Evolutionary conservation across 129 eudicot genomes (phyloP).

Genomic region (Flaveria sonorensis): DNA sequence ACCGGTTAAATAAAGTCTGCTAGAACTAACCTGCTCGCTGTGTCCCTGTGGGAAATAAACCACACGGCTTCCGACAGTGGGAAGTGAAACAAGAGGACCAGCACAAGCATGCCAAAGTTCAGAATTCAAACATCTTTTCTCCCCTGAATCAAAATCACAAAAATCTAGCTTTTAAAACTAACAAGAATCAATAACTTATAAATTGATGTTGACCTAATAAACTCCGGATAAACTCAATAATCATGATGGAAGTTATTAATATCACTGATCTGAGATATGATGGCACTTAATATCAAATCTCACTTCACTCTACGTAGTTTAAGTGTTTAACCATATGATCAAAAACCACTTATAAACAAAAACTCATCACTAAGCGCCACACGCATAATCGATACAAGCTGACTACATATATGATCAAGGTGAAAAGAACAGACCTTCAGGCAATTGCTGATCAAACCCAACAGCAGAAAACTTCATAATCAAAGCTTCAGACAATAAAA

Average conservation of each 20-base stretch:
- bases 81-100: constrained; percentile 93
- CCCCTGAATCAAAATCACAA: constrained; percentile 52
- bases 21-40: constrained; percentile 77
- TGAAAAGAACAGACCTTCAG: constrained; percentile 52
- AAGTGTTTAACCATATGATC: constrained; percentile 11
- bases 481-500: constrained; percentile 33
- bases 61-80: constrained; percentile 81
- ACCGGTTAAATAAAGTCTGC: background rate
- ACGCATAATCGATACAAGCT: constrained; percentile 5
- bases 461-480: constrained; percentile 60
- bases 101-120: constrained; percentile 99
- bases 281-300: no score
- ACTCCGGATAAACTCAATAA: background rate
- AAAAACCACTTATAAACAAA: constrained; percentile 16
- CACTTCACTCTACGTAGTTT: no score
- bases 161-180: background rate
- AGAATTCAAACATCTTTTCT: constrained; percentile 83
- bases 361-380: background rate
- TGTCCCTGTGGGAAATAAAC: constrained; percentile 97
- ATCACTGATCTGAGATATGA: no score
- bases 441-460: constrained; percentile 67
- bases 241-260: background rate
- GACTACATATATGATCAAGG: constrained; percentile 10
- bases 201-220: background rate
- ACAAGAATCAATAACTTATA: background rate